Base-by-base conservation (phyloP, 2,329 filamentous ascomycete species). In the Coniochaeta ligniaria region DNA sequence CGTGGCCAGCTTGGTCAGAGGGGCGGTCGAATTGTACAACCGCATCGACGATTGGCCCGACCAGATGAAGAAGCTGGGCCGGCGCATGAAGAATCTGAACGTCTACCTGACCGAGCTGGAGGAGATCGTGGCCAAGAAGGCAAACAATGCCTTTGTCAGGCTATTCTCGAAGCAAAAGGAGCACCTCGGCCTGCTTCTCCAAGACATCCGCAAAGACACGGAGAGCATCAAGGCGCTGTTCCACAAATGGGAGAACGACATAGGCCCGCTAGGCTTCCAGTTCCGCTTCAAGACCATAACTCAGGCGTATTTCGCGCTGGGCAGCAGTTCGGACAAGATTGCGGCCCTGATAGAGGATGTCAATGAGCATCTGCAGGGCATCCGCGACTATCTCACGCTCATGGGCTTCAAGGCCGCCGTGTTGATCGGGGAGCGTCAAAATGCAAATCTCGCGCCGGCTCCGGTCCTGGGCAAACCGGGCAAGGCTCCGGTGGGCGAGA, bases 281-380 rank as follows among this genome's bases (percentile, higher is more conserved):
- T 68, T 70, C 54, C 67, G 67, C 20, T 59, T 63, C 54, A 59
- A 63, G 22, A 61, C 63, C 56, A 52, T 64, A 3, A 60, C 63
- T 1, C 60, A 64, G 47, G n/a, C 67, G 5, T 70, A 63, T 59
- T 70, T 67, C 26, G 65, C 66, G 0, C 59, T 67, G 22, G 63
- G 66, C 58, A 67, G 61, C 63, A 67, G 61, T 55, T 63, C 65
- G 0, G 66, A 67, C n/a, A 66, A 67, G 57, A 56, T 68, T 14
- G 50, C 66, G 50, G 59, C 52, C 26, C 59, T 69, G 41, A 62
- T 65, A 55, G 61, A 67, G 0, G 62, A 66, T 12, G 67, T 69
- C 7, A 65, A 68, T 2, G 43, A 61, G 5, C 60, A 68, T 36
- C 59, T 59, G 3, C 33, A 47, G 20, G 43, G 61, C 3, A 58